Conservation (phyloP, 805 yeast genomes). For the Kregervanrija delftensis region DNA sequence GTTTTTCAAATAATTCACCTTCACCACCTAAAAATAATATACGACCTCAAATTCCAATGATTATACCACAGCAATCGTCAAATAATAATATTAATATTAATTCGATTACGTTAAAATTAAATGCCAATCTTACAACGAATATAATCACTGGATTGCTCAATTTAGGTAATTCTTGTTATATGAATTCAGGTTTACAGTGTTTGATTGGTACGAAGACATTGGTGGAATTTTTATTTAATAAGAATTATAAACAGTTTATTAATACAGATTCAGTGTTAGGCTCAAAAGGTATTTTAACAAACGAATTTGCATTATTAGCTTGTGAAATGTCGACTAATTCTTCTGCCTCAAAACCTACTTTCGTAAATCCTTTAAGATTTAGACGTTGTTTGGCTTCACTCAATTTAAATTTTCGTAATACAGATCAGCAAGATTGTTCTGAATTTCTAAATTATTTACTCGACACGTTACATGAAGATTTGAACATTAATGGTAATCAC, state of each 20-base stretch:
- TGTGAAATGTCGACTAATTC: conserved; percentile 44
- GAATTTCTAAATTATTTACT: conserved; percentile 71
- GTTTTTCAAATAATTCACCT: conserved; percentile 11
- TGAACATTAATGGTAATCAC: conserved; percentile 58
- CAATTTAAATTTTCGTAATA: conserved; percentile 55
- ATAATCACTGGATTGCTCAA: conserved; percentile 69
- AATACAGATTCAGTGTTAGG: conserved; percentile 72
- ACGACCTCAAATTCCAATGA: conserved; percentile 6
- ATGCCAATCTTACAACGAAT: conserved; percentile 12
- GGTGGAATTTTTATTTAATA: conserved; percentile 53
- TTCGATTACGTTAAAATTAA: too few species aligned
- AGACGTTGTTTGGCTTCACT: conserved; percentile 62
- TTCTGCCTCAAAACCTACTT: conserved; percentile 7
- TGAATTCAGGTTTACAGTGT: conserved; percentile 89
- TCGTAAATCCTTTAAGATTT: conserved; percentile 29
- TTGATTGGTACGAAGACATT: conserved; percentile 66
- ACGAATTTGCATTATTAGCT: conserved; percentile 55
- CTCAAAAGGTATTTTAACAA: conserved; percentile 71
- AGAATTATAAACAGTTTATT: conserved; percentile 57
- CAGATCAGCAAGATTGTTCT: conserved; percentile 79
- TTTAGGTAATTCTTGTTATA: conserved; percentile 87
- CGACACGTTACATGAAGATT: conserved; percentile 78
- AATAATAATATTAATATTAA: too few species aligned
- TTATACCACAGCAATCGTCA: too few species aligned
- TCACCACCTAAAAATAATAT: conserved; percentile 8